These are phyloP conservation scores for Epicoccum nigrum DNA, from an alignment of 2,329 filamentous ascomycete species.

Conservation along the genomic window DNA sequence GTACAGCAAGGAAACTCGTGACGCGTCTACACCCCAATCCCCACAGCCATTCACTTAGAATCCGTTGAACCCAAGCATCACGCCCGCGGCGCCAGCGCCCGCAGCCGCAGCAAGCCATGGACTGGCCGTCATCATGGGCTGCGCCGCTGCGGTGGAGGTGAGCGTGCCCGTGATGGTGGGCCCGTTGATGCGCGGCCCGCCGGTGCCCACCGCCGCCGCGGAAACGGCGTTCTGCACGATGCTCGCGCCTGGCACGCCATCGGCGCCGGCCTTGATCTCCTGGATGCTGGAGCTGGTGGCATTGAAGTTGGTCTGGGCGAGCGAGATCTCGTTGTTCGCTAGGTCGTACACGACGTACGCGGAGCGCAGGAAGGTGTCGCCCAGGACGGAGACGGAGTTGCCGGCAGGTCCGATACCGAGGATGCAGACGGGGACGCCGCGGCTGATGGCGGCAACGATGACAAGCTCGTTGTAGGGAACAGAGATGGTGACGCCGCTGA, in stretches of 20 bases:
- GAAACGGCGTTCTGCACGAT: constrained; percentile 59
- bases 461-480: constrained; percentile 63
- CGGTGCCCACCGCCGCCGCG: constrained; percentile 51
- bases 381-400: constrained; percentile 58
- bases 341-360: constrained; percentile 70
- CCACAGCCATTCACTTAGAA: constrained; percentile 20
- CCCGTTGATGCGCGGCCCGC: constrained; percentile 52
- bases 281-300: constrained; percentile 56
- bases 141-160: constrained; percentile 26
- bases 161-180: constrained; percentile 26
- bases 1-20: constrained; percentile 1
- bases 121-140: constrained; percentile 33
- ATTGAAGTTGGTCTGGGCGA: constrained; percentile 68
- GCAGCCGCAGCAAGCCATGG: constrained; percentile 42
- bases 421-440: constrained; percentile 53
- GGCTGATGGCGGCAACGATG: constrained; percentile 54
- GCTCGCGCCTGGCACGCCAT: constrained; percentile 60
- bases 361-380: constrained; percentile 67
- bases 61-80: constrained; percentile 42
- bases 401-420: constrained; percentile 58
- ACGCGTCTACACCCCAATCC: too few relatives aligned
- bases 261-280: constrained; percentile 59
- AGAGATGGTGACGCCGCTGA: constrained; percentile 61
- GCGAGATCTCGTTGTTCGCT: constrained; percentile 63
- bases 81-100: constrained; percentile 38